Percentiles rank a stretch among this genome's conserved stretches.
Conservation (phyloP, 345 rosid species). For the Pseudoturritis turrita region DNA sequence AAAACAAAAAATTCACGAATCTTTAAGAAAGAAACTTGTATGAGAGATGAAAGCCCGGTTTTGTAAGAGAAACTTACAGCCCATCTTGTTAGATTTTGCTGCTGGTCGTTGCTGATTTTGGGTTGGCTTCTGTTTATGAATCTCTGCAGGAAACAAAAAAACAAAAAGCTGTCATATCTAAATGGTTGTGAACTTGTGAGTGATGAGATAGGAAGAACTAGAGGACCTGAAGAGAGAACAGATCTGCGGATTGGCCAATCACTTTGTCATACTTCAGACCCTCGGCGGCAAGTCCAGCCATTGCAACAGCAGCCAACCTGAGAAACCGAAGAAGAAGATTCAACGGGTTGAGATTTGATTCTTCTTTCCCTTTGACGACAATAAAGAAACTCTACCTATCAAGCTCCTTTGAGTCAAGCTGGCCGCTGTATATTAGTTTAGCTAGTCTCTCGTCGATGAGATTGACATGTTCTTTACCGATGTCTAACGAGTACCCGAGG, state of each 20-base stretch:
- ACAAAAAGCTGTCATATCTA: background rate
- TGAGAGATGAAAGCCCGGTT: background rate
- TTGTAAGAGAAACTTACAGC: conserved; percentile 50
- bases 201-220: background rate
- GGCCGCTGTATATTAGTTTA: conserved; percentile 82
- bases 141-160: conserved; percentile 41
- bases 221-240: conserved; percentile 88
- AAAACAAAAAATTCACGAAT: background rate
- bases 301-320: conserved; percentile 82
- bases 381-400: conserved; percentile 51
- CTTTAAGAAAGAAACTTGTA: background rate
- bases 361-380: background rate
- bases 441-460: conserved; percentile 78
- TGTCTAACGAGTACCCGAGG: conserved; percentile 80
- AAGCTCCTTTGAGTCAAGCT: conserved; percentile 77
- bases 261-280: conserved; percentile 89
- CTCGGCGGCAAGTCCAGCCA: conserved; percentile 98
- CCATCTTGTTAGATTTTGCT: conserved; percentile 97
- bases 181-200: background rate
- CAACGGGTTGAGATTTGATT: background rate
- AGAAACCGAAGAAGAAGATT: background rate
- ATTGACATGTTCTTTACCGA: conserved; percentile 92
- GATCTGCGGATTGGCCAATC: conserved; percentile 95
- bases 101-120: conserved; percentile 74
- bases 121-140: conserved; percentile 86